These are phyloP conservation scores for Rossbeevera mucosa DNA, from an alignment of 768 basidiomycete species.

Conservation along the genomic window DNA sequence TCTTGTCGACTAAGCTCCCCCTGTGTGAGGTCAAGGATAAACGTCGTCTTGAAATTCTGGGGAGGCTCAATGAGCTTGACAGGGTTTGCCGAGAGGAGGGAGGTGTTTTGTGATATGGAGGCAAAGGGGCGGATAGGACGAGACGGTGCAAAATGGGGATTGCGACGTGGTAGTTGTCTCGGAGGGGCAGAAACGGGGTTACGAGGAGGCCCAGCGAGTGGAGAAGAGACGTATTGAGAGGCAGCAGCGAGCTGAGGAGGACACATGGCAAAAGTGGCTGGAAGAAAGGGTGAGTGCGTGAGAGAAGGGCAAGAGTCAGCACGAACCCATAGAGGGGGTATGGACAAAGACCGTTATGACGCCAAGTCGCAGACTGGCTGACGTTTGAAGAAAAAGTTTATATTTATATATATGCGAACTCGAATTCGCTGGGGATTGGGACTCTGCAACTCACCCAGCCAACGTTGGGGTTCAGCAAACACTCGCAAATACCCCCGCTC, in stretches of 20 bases:
- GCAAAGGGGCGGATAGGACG: constrained; percentile 78
- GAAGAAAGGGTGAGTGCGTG: background rate
- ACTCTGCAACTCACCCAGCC: background rate
- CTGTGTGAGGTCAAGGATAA: constrained; percentile 77
- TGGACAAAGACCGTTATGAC: constrained; percentile 27
- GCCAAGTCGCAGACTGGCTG: constrained; percentile 25
- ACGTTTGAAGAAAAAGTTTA: constrained; percentile 20
- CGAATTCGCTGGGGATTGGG: constrained; percentile 26
- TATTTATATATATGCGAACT: constrained; percentile 23
- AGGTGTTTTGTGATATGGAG: constrained; percentile 38
- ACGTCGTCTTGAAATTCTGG: constrained; percentile 61
- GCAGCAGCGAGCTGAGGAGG: constrained; percentile 23
- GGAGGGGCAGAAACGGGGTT: constrained; percentile 30
- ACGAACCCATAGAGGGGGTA: constrained; percentile 37
- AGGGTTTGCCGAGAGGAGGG: constrained; percentile 38
- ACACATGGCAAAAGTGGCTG: constrained; percentile 38
- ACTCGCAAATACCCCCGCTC: constrained; percentile 16
- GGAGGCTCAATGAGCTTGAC: constrained; percentile 80
- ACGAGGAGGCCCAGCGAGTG: constrained; percentile 47
- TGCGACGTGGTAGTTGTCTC: constrained; percentile 38
- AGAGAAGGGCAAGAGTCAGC: background rate
- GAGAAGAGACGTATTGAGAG: constrained; percentile 53
- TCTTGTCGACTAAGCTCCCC: constrained; percentile 75
- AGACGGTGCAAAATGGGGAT: constrained; percentile 60
- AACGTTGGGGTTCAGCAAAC: constrained; percentile 32